A percentile compares a stretch with the other conserved stretches of the same genome.
Evolutionary conservation across 2,329 filamentous ascomycete species (phyloP).

Genomic region (Calycina herbarum): DNA sequence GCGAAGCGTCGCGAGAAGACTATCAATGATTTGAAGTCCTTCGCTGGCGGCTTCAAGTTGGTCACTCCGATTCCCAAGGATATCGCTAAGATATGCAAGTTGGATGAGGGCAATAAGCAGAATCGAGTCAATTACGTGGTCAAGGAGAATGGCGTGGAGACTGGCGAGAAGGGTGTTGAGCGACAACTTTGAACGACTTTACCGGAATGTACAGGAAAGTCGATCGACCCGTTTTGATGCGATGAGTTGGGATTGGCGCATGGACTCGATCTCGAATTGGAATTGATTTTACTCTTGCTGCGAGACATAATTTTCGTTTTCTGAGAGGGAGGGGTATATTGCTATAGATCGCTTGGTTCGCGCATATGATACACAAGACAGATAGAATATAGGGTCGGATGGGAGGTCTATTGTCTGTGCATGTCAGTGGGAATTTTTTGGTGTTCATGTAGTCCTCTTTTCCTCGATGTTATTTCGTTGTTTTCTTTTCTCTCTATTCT

Average conservation of each 20-base stretch:
- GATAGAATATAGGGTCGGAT: neutral
- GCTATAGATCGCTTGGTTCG: neutral
- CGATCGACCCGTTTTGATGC: neutral
- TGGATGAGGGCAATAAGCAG: neutral
- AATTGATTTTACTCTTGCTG: neutral
- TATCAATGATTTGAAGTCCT: slow-evolving; percentile 9
- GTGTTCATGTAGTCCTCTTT: neutral
- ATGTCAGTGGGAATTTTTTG: neutral
- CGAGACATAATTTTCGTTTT: neutral
- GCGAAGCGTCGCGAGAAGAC: neutral
- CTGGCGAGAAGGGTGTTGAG: neutral
- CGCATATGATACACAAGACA: neutral
- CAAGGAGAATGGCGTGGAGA: neutral
- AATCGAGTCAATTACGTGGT: neutral
- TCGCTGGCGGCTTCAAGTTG: slow-evolving; percentile 8
- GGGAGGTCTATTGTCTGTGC: neutral
- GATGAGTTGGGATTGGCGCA: neutral
- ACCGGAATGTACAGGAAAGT: neutral
- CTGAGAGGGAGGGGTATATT: neutral
- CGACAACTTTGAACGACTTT: neutral
- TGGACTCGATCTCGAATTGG: neutral
- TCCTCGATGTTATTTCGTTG: neutral
- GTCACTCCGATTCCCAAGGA: slow-evolving; percentile 10
- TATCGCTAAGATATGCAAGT: slow-evolving; percentile 3
- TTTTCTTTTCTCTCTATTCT: neutral